phyloP scores from a whole-genome alignment of 768 basidiomycete genomes.

The Serendipita vermifera region DNA sequence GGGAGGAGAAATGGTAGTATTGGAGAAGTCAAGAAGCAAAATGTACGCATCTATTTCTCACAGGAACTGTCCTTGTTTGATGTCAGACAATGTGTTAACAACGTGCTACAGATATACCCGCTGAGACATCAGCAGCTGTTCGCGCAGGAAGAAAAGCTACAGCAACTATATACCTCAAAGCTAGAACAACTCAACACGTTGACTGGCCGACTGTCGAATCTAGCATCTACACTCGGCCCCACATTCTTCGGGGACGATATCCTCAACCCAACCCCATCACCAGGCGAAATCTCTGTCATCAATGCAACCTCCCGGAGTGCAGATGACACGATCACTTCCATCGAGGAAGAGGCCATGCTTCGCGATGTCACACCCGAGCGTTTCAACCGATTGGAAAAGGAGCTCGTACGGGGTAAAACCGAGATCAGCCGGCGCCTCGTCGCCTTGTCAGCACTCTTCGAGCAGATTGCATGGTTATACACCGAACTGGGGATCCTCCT shows the following conservation, averaged over 20 bases:
- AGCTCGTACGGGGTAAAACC: conserved; percentile 70
- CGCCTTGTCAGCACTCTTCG: conserved; percentile 47
- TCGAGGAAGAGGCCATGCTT: conserved; percentile 29
- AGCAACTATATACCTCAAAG: conserved; percentile 69
- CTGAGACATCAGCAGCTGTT: conserved; percentile 53
- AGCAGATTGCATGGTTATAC: conserved; percentile 72
- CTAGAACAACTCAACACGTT: conserved; percentile 62
- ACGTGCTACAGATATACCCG: conserved; percentile 37
- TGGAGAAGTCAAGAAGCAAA: conserved; percentile 57
- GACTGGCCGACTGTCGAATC: conserved; percentile 45
- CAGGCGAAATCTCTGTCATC: conserved; percentile 29
- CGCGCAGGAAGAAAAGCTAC: conserved; percentile 62
- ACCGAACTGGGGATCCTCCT: conserved; percentile 65
- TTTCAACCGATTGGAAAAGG: conserved; percentile 69
- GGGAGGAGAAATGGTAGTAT: conserved; percentile 54
- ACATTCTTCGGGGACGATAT: conserved; percentile 48
- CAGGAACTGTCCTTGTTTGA: not conserved
- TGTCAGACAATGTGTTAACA: not conserved
- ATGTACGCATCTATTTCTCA: conserved; percentile 21
- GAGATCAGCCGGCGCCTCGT: conserved; percentile 67
- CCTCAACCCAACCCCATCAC: conserved; percentile 33
- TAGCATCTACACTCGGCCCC: conserved; percentile 47
- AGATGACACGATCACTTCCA: not conserved
- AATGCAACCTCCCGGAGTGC: conserved; percentile 9
- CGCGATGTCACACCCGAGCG: conserved; percentile 70